Percentiles rank a stretch among this genome's conserved stretches.
phyloP scores from a whole-genome alignment of 2,329 filamentous ascomycete species.

The Tothia fuscella region DNA sequence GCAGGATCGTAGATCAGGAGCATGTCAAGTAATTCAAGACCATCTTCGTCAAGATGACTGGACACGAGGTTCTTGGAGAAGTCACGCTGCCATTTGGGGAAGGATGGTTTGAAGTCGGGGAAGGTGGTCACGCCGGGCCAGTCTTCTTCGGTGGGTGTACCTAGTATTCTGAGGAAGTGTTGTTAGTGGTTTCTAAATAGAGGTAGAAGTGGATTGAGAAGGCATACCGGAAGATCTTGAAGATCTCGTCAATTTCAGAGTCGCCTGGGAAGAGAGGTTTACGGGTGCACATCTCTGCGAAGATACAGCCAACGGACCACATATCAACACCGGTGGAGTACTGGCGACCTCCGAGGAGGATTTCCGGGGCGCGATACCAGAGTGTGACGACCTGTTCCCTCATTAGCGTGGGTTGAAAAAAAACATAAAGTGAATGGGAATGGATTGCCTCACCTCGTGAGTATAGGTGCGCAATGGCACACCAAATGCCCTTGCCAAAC shows the following conservation, averaged over 20 bases:
- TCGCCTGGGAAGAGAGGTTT: conserved; percentile 89
- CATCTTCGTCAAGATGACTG: conserved; percentile 54
- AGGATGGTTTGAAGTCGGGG: conserved; percentile 84
- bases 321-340: conserved; percentile 93
- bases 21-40: conserved; percentile 54
- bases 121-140: conserved; percentile 94
- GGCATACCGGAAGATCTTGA: conserved; percentile 78
- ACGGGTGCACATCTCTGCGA: conserved; percentile 91
- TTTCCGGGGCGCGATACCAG: conserved; percentile 87
- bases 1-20: conserved; percentile 83
- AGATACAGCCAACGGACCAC: conserved; percentile 92
- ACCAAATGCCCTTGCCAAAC: conserved; percentile 78
- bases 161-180: conserved; percentile 44
- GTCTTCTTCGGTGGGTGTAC: conserved; percentile 67
- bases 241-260: conserved; percentile 87
- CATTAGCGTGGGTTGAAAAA: not conserved
- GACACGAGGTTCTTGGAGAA: conserved; percentile 53
- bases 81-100: conserved; percentile 80
- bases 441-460: conserved; percentile 50
- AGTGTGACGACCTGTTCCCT: conserved; percentile 62
- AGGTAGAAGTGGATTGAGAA: conserved; percentile 27
- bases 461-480: conserved; percentile 86
- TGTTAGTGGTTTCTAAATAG: conserved; percentile 1
- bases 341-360: conserved; percentile 78
- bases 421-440: not conserved